Conservation (phyloP, 495 filamentous ascomycete species). For the Aspergillus olivimuriae region DNA sequence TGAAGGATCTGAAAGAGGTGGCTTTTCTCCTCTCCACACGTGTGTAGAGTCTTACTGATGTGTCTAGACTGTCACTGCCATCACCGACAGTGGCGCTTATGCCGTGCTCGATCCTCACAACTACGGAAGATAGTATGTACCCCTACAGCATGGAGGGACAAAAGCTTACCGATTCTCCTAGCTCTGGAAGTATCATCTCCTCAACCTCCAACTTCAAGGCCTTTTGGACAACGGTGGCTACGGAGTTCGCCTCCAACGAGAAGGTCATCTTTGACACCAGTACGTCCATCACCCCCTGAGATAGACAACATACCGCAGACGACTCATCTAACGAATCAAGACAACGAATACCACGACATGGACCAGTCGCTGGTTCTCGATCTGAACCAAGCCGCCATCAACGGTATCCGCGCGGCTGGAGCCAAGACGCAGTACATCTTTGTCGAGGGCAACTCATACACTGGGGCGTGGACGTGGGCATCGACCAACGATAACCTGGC, state of each 20-base stretch:
- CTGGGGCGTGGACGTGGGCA: conserved; percentile 55
- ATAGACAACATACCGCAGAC: background rate
- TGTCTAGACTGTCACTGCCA: conserved; percentile 48
- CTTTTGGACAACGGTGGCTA: conserved; percentile 60
- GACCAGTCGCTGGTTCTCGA: conserved; percentile 59
- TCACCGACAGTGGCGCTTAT: conserved; percentile 58
- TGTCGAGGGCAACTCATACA: conserved; percentile 64
- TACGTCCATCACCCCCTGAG: conserved; percentile 9
- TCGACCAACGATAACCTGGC: conserved; percentile 47
- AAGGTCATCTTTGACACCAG: conserved; percentile 57
- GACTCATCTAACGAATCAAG: conserved; percentile 23
- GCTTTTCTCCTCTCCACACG: conserved; percentile 4
- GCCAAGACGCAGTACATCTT: conserved; percentile 70
- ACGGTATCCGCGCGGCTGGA: conserved; percentile 61
- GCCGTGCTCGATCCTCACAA: conserved; percentile 69
- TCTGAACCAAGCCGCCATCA: conserved; percentile 70
- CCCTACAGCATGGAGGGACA: background rate
- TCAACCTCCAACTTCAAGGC: conserved; percentile 51
- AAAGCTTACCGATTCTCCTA: conserved; percentile 16
- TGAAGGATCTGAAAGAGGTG: conserved; percentile 38
- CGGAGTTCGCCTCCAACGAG: conserved; percentile 50
- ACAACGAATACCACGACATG: conserved; percentile 75
- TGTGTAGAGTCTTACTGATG: background rate
- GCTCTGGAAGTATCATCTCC: conserved; percentile 59
- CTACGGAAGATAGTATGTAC: conserved; percentile 48